These are phyloP conservation scores for Tulasnella sp. DNA, from an alignment of 768 basidiomycete species.

Conservation along the genomic window DNA sequence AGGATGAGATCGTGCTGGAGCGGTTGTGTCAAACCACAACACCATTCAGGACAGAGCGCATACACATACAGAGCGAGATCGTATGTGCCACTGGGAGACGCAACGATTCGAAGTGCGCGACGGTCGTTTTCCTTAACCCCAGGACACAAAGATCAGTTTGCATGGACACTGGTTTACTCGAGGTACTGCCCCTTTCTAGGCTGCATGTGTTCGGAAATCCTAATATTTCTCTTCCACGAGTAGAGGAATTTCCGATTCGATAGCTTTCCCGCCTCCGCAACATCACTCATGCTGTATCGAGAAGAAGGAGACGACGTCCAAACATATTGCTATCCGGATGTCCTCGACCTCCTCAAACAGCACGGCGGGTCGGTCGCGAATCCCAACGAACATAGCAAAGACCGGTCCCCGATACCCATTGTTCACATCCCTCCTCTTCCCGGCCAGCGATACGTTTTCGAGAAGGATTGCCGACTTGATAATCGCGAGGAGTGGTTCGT, in stretches of 20 bases:
- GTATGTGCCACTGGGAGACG: neutral
- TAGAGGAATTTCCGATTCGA: neutral
- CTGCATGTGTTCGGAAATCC: neutral
- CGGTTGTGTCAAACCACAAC: neutral
- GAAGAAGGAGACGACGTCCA: neutral
- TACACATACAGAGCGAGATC: conserved; percentile 11
- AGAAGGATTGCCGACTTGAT: neutral
- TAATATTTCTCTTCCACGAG: neutral
- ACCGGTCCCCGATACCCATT: neutral
- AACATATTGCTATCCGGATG: conserved; percentile 10
- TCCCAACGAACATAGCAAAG: neutral
- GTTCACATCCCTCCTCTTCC: neutral
- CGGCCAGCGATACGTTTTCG: neutral
- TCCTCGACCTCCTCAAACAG: neutral
- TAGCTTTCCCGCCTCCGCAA: neutral
- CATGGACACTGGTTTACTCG: conserved; percentile 3
- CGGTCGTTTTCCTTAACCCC: neutral
- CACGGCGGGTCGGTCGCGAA: neutral
- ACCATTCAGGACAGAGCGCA: conserved; percentile 2
- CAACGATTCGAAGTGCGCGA: neutral
- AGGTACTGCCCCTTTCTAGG: neutral
- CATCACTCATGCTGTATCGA: conserved; percentile 9
- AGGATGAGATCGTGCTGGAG: neutral
- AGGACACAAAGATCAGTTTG: neutral
- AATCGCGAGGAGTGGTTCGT: neutral